These are phyloP conservation scores for Heterobasidion parviporum DNA, from an alignment of 1,284 basidiomycete genomes.

Conservation along the genomic window DNA sequence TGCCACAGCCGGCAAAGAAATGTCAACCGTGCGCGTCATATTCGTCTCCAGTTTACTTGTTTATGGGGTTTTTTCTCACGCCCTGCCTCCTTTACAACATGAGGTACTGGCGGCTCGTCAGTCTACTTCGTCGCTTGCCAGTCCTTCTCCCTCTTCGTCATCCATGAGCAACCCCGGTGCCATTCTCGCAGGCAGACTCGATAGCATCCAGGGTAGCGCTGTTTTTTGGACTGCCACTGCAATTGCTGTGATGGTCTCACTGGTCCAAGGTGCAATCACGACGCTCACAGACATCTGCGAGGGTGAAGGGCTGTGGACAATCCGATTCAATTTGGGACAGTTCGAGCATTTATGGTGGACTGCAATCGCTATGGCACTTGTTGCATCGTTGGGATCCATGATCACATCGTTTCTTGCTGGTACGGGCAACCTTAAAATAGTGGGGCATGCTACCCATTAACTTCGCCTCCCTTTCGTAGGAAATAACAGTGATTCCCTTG, in stretches of 20 bases:
- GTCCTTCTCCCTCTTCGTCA: neutral
- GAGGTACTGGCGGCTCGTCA: too few relatives aligned
- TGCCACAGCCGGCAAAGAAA: too few relatives aligned
- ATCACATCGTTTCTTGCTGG: neutral
- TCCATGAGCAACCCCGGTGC: neutral
- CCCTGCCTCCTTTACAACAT: too few relatives aligned
- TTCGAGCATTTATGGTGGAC: neutral
- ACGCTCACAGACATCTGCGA: neutral
- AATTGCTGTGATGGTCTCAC: neutral
- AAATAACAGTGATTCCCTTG: neutral
- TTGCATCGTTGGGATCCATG: neutral
- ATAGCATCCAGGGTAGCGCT: neutral
- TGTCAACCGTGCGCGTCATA: too few relatives aligned
- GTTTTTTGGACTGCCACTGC: neutral
- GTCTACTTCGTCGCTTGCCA: too few relatives aligned
- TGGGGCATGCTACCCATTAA: neutral
- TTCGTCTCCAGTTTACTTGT: too few relatives aligned
- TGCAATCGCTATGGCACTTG: neutral
- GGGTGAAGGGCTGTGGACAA: neutral
- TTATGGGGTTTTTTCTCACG: too few relatives aligned
- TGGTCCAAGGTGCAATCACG: neutral
- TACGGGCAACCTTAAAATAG: neutral
- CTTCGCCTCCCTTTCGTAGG: neutral
- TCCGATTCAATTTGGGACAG: neutral
- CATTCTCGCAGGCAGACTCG: neutral